Conservation (phyloP, 2,329 filamentous ascomycete genomes). For the Bertia moriformis region DNA sequence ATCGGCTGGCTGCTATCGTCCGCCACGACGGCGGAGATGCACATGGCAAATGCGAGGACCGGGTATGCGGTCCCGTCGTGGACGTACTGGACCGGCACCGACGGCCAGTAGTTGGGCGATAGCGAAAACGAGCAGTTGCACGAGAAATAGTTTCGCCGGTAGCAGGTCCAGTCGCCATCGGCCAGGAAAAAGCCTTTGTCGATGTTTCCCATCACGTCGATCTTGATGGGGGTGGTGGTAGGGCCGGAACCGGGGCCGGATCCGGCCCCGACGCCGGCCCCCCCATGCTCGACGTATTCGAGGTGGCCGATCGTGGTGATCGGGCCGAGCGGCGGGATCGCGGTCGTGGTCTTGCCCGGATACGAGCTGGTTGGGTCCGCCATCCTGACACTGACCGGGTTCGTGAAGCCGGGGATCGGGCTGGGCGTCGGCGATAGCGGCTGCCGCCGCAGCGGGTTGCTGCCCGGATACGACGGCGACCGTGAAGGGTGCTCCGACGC, state of each 20-base stretch:
- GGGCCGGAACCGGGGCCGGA: too few relatives aligned
- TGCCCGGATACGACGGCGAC: constrained; percentile 33
- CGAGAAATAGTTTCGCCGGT: constrained; percentile 80
- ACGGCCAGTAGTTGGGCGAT: constrained; percentile 32
- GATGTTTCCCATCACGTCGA: constrained; percentile 66
- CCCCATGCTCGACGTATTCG: constrained; percentile 39
- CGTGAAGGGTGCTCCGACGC: constrained; percentile 31
- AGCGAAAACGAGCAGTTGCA: constrained; percentile 68
- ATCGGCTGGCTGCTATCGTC: constrained; percentile 62
- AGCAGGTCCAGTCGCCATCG: constrained; percentile 82
- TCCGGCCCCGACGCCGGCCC: too few relatives aligned
- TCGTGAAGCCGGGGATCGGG: constrained; percentile 27
- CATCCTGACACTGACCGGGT: constrained; percentile 35
- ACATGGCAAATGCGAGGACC: constrained; percentile 67
- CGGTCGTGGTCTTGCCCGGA: constrained; percentile 21
- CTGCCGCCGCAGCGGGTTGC: constrained; percentile 26
- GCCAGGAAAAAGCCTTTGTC: constrained; percentile 79
- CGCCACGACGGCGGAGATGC: constrained; percentile 70
- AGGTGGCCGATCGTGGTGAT: constrained; percentile 43
- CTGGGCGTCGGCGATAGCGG: constrained; percentile 37
- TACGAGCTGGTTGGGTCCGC: constrained; percentile 27
- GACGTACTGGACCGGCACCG: constrained; percentile 34
- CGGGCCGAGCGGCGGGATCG: constrained; percentile 35
- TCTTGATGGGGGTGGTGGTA: constrained; percentile 35
- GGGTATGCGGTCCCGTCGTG: constrained; percentile 37